Evolutionary conservation across 1,139 yeast genomes (phyloP).

Genomic region (Petasospora rhodanensis): DNA sequence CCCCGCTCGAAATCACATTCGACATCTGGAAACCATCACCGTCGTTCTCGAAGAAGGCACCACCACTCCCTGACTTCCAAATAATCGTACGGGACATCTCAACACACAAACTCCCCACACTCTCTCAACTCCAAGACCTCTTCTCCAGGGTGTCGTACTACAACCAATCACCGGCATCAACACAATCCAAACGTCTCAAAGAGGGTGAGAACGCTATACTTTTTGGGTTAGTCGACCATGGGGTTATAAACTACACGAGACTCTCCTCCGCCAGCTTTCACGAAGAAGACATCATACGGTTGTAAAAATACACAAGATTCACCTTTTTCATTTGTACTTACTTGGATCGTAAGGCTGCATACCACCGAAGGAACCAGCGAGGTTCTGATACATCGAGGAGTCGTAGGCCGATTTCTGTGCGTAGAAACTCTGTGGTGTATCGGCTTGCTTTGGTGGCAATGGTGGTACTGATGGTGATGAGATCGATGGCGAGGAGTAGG

Average conservation of each 20-base stretch:
- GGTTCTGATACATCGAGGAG: slow-evolving; percentile 7
- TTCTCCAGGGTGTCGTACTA: slow-evolving; percentile 23
- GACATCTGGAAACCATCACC: slow-evolving; percentile 86
- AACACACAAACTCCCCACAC: slow-evolving; percentile 47
- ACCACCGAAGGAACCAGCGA: no score
- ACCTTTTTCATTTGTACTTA: slow-evolving; percentile 6
- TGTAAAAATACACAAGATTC: no score
- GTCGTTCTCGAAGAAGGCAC: slow-evolving; percentile 60
- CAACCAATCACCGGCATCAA: neutral
- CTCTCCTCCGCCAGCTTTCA: slow-evolving; percentile 6
- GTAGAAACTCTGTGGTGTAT: slow-evolving; percentile 7
- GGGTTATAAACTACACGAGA: slow-evolving; percentile 13
- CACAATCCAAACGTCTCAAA: slow-evolving; percentile 3
- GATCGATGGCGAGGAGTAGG: neutral
- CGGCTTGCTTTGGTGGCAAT: slow-evolving; percentile 11
- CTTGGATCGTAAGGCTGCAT: slow-evolving; percentile 11
- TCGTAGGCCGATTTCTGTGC: slow-evolving; percentile 10
- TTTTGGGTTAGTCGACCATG: slow-evolving; percentile 12
- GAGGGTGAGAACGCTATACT: slow-evolving; percentile 10
- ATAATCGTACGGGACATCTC: slow-evolving; percentile 56
- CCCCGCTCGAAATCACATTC: slow-evolving; percentile 31
- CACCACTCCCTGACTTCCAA: slow-evolving; percentile 75
- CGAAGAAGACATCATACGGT: slow-evolving; percentile 10
- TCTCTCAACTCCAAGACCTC: slow-evolving; percentile 31
- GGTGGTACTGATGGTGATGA: slow-evolving; percentile 7